Evolutionary conservation across 2,329 filamentous ascomycete genomes (phyloP), one percentile per base, ranked within the genome.

Genomic region (Helotiales sp.): DNA sequence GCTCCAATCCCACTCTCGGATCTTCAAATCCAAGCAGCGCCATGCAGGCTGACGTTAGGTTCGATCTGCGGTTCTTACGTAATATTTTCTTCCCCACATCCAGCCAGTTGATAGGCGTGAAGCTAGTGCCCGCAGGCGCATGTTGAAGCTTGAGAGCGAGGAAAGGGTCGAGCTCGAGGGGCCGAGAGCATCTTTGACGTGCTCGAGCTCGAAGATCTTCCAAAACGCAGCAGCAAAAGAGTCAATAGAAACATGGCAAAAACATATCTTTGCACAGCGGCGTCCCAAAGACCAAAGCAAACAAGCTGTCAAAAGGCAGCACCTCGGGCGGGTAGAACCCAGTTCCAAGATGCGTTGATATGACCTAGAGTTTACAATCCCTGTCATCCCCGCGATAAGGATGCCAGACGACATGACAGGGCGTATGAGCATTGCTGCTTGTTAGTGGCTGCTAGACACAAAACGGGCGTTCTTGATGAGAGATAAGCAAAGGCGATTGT

Each of bases 41-140:
- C 24, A 59, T 50, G 59, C 30, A 24, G 17, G 26, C 30, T 61
- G 43, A 61, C 59, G 59, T 52, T 45, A n/a, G 17, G 22, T 17
- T 50, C 26, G 30, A 13, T 24, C 50, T 26, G 37, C 50, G 30
- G 49, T 6, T 60, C 58, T 68, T 65, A 68, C 66, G 66, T 68
- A 68, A 65, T 58, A 40, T 50, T 61, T 68, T 63, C 66, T 65
- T 59, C 62, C 66, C 66, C 66, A 62, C 57, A 63, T 26, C 59
- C 57, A 30, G 32, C 57, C 28, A 20, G 11, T 40, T 50, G 65
- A 66, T 61, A 57, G 52, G 22, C 47, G 17, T 61, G 24, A 15
- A 40, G 26, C 49, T 63, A 58, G 61, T 64, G 61, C 34, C 50
- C 34, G 47, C 37, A 28, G 43, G 59, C 17, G 26, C 30, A 37